Evolutionary conservation across 2,329 filamentous ascomycete genomes (phyloP), one percentile per base, ranked within the genome.

Genomic region (Coleophoma crateriformis): DNA sequence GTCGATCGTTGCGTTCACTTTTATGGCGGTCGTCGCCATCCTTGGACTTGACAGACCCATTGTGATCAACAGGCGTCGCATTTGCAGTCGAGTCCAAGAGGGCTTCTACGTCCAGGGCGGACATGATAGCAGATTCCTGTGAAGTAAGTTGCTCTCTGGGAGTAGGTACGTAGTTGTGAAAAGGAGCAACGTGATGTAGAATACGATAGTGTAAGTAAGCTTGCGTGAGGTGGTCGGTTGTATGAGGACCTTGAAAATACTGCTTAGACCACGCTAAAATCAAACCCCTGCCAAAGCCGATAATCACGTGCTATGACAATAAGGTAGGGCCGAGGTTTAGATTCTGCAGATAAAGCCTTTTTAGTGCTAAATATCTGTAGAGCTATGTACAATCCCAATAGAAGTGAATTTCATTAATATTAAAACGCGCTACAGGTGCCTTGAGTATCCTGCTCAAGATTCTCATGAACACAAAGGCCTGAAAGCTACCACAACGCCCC

Each of bases 31-130:
- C 71, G 58, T 83, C 80, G 57, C 75, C 72, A 56, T 82, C 78
- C 55, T 81, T 79, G 58, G 73, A 65, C 50, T 70, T 69, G 47
- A 68, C 46, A 53, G 60, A 56, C 50, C 62, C 63, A 52, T 64
- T 68, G 41, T 58, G 58, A 48, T 78, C 72, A 48, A 73, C 71
- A 51, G 67, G 66, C 52, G 74, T 71, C 58, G 77, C 75, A 66
- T 83, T 84, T 47, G 88, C 88, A 55, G 88, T 89, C 46, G 87
- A 88, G 70, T 96, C 90, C 60, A 96, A 83, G 57, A 96, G 80
- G 58, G 90, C 89, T 76, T 96, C 91, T 61, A 96, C 89, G 66
- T 95, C 90, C 59, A 85, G 74, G 68, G 77, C 78, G 66, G 83
- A 83, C 83, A 86, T 86, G 60, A 60, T 73, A 69, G 61, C 51